Evolutionary conservation across 83 land plant genomes (phyloP), one percentile per base, ranked within the genome.

Genomic region (Thuja plicata): DNA sequence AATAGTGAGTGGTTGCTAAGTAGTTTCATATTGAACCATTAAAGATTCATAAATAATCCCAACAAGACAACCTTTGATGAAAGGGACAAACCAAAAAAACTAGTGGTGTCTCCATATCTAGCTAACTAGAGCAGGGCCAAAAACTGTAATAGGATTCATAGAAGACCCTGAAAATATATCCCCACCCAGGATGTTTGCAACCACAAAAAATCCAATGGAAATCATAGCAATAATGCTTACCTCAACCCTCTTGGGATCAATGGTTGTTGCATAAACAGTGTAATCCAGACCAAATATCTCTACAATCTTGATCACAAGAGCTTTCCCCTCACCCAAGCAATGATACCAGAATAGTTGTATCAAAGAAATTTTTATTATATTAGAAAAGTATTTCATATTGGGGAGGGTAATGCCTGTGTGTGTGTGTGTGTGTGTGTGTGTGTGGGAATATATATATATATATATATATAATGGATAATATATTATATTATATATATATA

Each of bases 41-140:
- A 83, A 83, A 1, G 30, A 6, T 52, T 48, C 85, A 15, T 46
- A 46, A 85, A 92, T 40, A 38, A 92, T 32, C 21, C 87, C 93
- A 35, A 93, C 94, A 30, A 93, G 87, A 10, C 87, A 90, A 0
- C 84, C 94, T 34, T 93, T 93, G 3, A 92, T 13, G 78, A 93
- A 85, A 62, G 94, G 94, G 17, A 93, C 93, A 3, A 92, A 78
- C 93, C 93, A 91, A 89, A 90, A 93, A 16, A 93, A 87, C 94
- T 93, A 93, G 30, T 93, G 94, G 89, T 90, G 89, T 62, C 57
- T 81, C 86, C 88, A 93, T 70, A 89, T 84, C 92, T 89, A 90
- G 43, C 90, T 85, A 27, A 92, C 90, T 8, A 93, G 80, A 2
- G 94, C 94, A 40, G 94, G 94, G 11, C 94, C 94, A 55, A 93